A percentile compares a stretch with the other conserved stretches of the same genome.
These are phyloP conservation scores for Zelopaecilomyces penicillatus DNA, from an alignment of 2,329 filamentous ascomycete genomes.

Conservation along the genomic window DNA sequence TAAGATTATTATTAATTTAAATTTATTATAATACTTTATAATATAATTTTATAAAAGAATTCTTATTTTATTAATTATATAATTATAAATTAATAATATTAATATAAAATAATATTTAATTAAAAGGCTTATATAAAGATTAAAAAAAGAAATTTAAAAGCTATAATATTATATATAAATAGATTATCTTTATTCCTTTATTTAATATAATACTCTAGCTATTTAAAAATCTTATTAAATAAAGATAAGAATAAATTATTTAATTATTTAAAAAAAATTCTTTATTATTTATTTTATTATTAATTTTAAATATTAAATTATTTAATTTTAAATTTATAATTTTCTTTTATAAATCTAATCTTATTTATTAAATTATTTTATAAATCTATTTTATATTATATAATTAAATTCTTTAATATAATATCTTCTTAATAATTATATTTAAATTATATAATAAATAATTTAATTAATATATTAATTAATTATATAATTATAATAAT, in stretches of 20 bases:
- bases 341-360: neutral
- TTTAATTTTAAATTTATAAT: slow-evolving; percentile 1
- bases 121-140: neutral
- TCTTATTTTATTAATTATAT: slow-evolving; percentile 3
- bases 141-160: too few relatives aligned
- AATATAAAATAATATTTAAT: neutral
- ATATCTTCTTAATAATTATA: neutral
- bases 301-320: neutral
- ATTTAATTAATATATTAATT: neutral
- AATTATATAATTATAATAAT: neutral
- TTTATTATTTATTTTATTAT: neutral
- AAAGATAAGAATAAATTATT: neutral
- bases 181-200: too few relatives aligned
- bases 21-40: slow-evolving; percentile 4
- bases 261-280: neutral
- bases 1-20: slow-evolving; percentile 1
- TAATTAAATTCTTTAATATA: too few relatives aligned
- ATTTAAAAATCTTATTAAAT: too few relatives aligned
- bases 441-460: neutral
- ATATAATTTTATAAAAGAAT: slow-evolving; percentile 1
- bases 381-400: neutral
- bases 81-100: neutral
- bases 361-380: neutral
- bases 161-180: too few relatives aligned
- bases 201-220: neutral